Evolutionary conservation across 1,139 yeast genomes (phyloP).

Genomic region (Yamadazyma sp.): DNA sequence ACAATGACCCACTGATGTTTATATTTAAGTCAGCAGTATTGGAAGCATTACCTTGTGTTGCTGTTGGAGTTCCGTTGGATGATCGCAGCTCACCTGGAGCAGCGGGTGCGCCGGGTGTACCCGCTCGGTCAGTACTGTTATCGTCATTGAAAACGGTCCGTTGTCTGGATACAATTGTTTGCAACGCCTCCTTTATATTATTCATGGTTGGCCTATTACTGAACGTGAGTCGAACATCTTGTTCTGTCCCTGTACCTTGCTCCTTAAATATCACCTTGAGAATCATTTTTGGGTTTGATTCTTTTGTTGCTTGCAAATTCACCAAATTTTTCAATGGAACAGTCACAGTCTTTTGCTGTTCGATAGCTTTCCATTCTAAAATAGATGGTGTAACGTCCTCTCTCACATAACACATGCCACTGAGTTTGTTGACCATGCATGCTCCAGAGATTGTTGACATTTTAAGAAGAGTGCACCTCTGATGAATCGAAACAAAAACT

Average conservation of each 20-base stretch:
- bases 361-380: constrained; percentile 72
- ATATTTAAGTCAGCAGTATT: constrained; percentile 10
- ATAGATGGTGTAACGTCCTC: constrained; percentile 69
- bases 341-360: constrained; percentile 48
- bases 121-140: background rate
- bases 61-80: constrained; percentile 9
- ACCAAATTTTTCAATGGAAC: constrained; percentile 53
- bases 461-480: background rate
- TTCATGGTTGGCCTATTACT: constrained; percentile 76
- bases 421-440: constrained; percentile 62
- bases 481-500: background rate
- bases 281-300: constrained; percentile 67
- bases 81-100: constrained; percentile 20
- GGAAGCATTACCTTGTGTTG: constrained; percentile 2
- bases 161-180: constrained; percentile 69
- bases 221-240: constrained; percentile 59
- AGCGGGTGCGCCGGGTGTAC: constrained; percentile 20
- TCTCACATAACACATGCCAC: constrained; percentile 64
- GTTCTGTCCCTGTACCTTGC: constrained; percentile 31
- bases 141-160: constrained; percentile 47
- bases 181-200: constrained; percentile 65
- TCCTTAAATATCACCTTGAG: constrained; percentile 53
- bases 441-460: constrained; percentile 53
- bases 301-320: constrained; percentile 75
- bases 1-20: constrained; percentile 24